Evolutionary conservation across 2,329 filamentous ascomycete genomes (phyloP), one percentile per base, ranked within the genome.

Genomic region (Pezicula rhizophila): DNA sequence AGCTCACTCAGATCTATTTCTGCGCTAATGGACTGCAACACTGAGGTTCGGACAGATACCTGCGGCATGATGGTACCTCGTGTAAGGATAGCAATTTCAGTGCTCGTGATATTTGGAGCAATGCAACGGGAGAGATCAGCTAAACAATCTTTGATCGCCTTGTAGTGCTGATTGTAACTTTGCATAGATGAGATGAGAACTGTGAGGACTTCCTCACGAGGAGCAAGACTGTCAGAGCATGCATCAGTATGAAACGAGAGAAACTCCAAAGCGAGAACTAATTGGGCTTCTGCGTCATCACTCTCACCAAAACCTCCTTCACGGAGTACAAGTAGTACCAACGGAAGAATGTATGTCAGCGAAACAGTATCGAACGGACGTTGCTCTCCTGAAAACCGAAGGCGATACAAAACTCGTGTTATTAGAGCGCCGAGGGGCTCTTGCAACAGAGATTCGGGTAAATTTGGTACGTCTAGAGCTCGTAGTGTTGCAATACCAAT

Each of bases 1-100:
- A 91, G 75, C 46, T 96, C 91, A 49, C 85, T 91, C 73, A 99
- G 79, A 64, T 97, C 92, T 41, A 99, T 82, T 56, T 97, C 91
- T 17, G 89, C 82, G 62, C 90, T 90, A 60, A 97, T 92, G 6
- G 87, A 87, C 67, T 96, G 92, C 37, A 99, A 71, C 7, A 92
- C 85, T 5, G 91, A 85, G 12, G 86, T 89, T 51, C 93, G 81
- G 33, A 97, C 90, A 42, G 87, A 80, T 6, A 80, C 73, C 61
- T 96, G 84, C 2, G 89, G 75, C 11, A 95, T 87, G 56, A 93
- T 90, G 0, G 80, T 75, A 34, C 91, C 93, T 52, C 81, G 78
- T 10, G 90, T 78, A n/a, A 97, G 77, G 14, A 88, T 80, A 10
- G 74, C 70, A 48, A 93, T 84, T 68, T 99, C 95, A 2, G 77